These are phyloP conservation scores for Plasmodium cynomolgi DNA, from an alignment of 169 alveolate genomes.

Conservation along the genomic window DNA sequence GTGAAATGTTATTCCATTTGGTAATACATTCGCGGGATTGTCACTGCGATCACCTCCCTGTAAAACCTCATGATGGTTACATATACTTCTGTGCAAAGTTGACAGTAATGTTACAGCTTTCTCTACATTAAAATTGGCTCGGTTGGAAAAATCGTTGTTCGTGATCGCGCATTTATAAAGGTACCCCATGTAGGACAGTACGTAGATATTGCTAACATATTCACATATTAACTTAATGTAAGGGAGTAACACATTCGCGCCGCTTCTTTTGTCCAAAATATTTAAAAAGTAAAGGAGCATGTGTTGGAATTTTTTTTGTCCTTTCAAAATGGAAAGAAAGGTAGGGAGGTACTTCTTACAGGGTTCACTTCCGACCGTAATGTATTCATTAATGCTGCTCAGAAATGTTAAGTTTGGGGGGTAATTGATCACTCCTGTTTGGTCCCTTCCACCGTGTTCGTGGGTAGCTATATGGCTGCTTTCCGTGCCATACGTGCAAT, in stretches of 20 bases:
- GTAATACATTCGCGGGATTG: neutral
- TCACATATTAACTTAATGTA: slow-evolving; percentile 14
- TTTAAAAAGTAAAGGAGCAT: slow-evolving; percentile 21
- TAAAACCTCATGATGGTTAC: neutral
- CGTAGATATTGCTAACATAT: slow-evolving; percentile 34
- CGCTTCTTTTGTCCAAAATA: neutral
- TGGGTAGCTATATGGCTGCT: neutral
- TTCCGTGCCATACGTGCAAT: neutral
- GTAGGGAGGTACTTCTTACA: neutral
- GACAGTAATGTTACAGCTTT: slow-evolving; percentile 8
- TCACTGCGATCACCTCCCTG: neutral
- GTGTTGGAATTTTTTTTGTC: neutral
- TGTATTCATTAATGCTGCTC: neutral
- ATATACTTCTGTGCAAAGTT: neutral
- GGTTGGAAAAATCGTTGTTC: neutral
- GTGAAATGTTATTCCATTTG: neutral
- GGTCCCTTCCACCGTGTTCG: neutral
- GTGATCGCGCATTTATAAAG: neutral
- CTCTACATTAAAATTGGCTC: neutral
- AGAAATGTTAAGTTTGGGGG: neutral
- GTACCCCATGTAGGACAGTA: slow-evolving; percentile 28
- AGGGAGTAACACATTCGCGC: neutral
- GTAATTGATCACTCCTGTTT: neutral
- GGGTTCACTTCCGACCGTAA: neutral
- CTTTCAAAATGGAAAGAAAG: neutral